Evolutionary conservation across 176 grass and related monocot species (phyloP), one percentile per base, ranked within the genome.

Genomic region (Dendrocalamus sinicus): DNA sequence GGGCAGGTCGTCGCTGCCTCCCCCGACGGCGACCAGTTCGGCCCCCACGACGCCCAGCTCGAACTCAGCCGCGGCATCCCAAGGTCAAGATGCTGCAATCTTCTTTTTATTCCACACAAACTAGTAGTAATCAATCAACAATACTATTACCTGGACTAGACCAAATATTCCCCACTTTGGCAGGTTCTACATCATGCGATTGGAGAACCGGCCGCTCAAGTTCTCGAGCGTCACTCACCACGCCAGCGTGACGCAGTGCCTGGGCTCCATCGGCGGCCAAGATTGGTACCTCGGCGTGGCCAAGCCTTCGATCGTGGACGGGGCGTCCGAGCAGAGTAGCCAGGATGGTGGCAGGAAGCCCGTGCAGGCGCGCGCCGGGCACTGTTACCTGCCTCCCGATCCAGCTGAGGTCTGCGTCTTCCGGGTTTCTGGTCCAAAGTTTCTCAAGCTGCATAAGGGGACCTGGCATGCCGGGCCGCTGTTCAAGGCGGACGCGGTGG

Each of bases 381-480:
- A 96, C 73, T 88, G 58, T 80, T 96, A 96, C 30, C 64, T 71
- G 43, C 93, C 92, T 32, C 96, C 96, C 32, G 85, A 91, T 71
- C 93, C 92, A 12, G 85, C 93, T 44, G 90, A 95, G 64, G 92
- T 99, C 80, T 74, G 77, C 75, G 86, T 94, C 19, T 99, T 99
- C 78, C 86, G 92, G 66, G 85, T 99, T 81, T 89, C 93, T 0
- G 96, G 96, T 46, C 24, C 93, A 7, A 96, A 96, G 75, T 99
- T 99, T 48, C 85, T 99, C 55, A 99, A 94, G 87, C 93, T 99
- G 50, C 87, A 96, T 58, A 83, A 65, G 6, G 96, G 96, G 47
- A 99, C 96, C 66, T 99, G 96, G 96, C 96, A 99, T 77, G 96
- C 92, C 0, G 96, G 96, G 28, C 96, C 96, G 4, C 85, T 91